phyloP scores from a whole-genome alignment of 768 basidiomycete species.

The Chiua virens region DNA sequence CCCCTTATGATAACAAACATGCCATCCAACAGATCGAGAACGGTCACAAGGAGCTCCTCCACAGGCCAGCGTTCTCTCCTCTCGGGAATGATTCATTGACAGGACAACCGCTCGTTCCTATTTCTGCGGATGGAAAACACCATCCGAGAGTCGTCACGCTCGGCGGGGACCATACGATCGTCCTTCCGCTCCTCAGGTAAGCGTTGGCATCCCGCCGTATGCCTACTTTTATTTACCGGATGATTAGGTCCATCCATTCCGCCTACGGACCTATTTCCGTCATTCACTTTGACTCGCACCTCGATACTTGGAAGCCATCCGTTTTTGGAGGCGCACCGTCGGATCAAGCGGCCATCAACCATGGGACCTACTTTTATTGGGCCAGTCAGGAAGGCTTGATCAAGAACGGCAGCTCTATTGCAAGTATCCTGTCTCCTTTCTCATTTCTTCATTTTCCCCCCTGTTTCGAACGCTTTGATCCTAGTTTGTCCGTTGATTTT shows the following conservation, averaged over 20 bases:
- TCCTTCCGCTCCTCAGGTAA: slow-evolving; percentile 49
- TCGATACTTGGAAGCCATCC: slow-evolving; percentile 76
- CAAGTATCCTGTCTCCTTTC: slow-evolving; percentile 54
- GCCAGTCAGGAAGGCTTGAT: slow-evolving; percentile 83
- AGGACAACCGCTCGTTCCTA: no score
- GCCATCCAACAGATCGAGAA: slow-evolving; percentile 76
- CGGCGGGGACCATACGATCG: slow-evolving; percentile 89
- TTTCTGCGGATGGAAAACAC: slow-evolving; percentile 50
- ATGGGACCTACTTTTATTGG: slow-evolving; percentile 91
- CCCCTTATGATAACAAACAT: slow-evolving; percentile 72
- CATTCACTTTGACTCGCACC: slow-evolving; percentile 86
- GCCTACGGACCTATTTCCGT: slow-evolving; percentile 80
- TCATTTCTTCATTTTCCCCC: slow-evolving; percentile 14
- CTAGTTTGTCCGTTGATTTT: slow-evolving; percentile 57
- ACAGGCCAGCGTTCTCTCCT: slow-evolving; percentile 35
- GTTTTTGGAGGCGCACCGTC: slow-evolving; percentile 77
- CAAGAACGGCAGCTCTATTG: slow-evolving; percentile 75
- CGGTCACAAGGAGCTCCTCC: slow-evolving; percentile 69
- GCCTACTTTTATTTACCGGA: neutral
- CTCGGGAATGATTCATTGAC: no score
- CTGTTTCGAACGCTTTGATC: slow-evolving; percentile 54
- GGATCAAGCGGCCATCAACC: slow-evolving; percentile 73
- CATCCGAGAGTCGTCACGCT: slow-evolving; percentile 83
- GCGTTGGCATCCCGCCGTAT: neutral
- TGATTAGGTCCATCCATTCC: slow-evolving; percentile 63